A percentile compares a stretch with the other conserved stretches of the same genome.
These are phyloP conservation scores for Colletotrichum gloeosporioides DNA, from an alignment of 2,329 filamentous ascomycete species.

Conservation along the genomic window DNA sequence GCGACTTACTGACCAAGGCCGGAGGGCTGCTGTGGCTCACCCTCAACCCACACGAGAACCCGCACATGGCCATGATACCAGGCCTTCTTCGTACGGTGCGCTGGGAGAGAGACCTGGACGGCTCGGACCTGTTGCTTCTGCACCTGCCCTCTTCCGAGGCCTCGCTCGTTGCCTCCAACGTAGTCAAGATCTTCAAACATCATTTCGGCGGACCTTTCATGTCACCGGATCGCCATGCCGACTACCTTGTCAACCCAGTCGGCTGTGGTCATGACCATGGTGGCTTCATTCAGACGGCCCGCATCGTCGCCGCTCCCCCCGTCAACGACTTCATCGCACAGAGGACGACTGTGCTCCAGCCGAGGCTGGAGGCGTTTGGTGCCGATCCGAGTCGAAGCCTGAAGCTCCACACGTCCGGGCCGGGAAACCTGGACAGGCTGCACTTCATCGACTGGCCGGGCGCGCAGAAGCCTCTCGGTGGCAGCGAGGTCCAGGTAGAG, in stretches of 20 bases:
- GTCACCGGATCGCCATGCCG: background rate
- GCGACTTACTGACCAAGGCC: background rate
- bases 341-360: background rate
- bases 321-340: background rate
- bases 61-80: background rate
- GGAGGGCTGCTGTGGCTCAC: background rate
- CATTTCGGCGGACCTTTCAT: background rate
- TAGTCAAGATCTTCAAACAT: background rate
- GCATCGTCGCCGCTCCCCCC: background rate
- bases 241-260: background rate
- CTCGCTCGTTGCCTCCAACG: background rate
- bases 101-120: conserved; percentile 2
- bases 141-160: background rate
- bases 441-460: conserved; percentile 30
- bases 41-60: background rate
- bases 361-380: background rate
- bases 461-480: conserved; percentile 14
- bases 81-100: background rate
- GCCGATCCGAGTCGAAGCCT: conserved; percentile 14
- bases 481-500: conserved; percentile 34
- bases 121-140: background rate
- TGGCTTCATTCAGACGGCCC: background rate
- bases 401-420: conserved; percentile 23
- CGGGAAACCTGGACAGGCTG: conserved; percentile 30
- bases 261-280: background rate